Evolutionary conservation across 106 monocot species (phyloP).

Genomic region (Phalaenopsis aphrodite): DNA sequence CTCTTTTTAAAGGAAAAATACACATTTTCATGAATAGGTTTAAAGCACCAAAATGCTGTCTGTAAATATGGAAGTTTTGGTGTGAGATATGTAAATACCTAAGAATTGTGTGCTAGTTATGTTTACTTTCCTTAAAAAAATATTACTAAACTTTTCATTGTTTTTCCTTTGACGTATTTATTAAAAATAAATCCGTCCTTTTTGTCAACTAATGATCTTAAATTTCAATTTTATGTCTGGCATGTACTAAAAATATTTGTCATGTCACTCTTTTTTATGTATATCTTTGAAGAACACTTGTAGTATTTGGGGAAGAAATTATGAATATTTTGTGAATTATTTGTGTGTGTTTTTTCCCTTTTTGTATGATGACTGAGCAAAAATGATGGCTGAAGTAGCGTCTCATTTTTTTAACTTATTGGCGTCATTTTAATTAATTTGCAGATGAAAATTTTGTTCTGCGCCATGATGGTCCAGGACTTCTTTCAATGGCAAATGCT

Average conservation of each 20-base stretch:
- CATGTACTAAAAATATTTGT: neutral
- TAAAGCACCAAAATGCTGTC: no score
- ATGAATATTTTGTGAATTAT: neutral
- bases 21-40: no score
- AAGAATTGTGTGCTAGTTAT: no score
- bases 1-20: no score
- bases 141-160: neutral
- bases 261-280: neutral
- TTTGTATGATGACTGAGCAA: neutral
- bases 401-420: conserved; percentile 1
- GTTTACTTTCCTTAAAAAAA: no score
- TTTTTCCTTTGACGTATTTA: neutral
- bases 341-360: no score
- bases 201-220: neutral
- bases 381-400: neutral
- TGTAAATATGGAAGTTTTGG: no score
- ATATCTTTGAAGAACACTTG: neutral
- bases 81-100: no score
- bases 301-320: neutral
- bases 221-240: neutral
- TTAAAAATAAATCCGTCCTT: neutral
- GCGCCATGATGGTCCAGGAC: conserved; percentile 74
- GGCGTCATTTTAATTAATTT: neutral
- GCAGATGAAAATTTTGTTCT: conserved; percentile 86
- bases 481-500: conserved; percentile 90